Conservation (phyloP, 352 stramenopile genomes). For the Blastocystis hominis region DNA sequence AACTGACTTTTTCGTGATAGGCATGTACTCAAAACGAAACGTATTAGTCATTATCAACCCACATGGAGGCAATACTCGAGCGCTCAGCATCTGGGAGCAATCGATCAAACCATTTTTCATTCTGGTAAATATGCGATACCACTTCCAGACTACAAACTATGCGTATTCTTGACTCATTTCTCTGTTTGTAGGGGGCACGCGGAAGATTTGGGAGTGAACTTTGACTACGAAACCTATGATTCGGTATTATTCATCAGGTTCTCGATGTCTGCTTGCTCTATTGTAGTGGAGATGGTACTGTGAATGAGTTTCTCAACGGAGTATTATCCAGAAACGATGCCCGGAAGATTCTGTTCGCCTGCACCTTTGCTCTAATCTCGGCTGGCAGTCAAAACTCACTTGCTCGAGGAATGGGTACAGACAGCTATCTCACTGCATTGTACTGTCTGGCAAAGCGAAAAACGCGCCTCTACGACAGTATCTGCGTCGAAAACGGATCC, state of each 20-base stretch:
- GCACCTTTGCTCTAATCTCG: background rate
- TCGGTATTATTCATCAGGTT: conserved; percentile 34
- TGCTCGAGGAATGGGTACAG: conserved; percentile 35
- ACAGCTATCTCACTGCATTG: background rate
- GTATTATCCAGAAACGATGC: background rate
- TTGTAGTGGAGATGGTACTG: conserved; percentile 14
- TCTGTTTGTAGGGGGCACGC: background rate
- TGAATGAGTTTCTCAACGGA: conserved; percentile 49
- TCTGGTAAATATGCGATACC: background rate
- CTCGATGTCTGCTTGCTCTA: background rate
- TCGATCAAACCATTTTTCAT: conserved; percentile 34
- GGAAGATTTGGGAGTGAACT: background rate
- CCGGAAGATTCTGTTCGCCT: background rate
- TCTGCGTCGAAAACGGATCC: conserved; percentile 16
- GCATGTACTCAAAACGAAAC: background rate
- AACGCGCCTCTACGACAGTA: background rate
- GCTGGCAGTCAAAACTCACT: conserved; percentile 20
- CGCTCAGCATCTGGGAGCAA: conserved; percentile 8
- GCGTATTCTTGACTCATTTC: background rate
- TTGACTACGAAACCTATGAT: background rate
- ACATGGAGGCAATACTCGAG: background rate
- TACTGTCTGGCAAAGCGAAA: conserved; percentile 29
- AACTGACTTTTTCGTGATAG: background rate
- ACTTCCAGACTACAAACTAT: conserved; percentile 8
- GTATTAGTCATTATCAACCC: conserved; percentile 25